Conservation (phyloP, 805 yeast genomes). For the Saturnispora halmiae region DNA sequence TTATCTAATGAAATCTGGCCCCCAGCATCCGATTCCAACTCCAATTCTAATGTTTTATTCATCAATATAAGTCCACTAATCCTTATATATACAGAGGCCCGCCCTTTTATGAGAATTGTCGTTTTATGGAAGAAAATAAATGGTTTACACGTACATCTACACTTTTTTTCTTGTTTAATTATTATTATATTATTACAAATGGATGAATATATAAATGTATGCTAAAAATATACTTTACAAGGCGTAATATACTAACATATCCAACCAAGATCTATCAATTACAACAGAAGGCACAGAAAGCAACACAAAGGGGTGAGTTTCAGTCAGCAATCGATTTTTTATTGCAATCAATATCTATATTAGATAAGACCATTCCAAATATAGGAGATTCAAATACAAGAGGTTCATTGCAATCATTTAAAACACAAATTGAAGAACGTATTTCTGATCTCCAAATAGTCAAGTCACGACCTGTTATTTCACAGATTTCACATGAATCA, state of each 20-base stretch:
- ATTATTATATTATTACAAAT: no score
- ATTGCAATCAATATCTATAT: constrained; percentile 28
- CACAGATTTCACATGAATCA: neutral
- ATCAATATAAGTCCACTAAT: constrained; percentile 1
- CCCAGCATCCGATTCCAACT: constrained; percentile 1
- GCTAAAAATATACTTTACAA: neutral
- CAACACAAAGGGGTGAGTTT: constrained; percentile 35
- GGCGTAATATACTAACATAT: constrained; percentile 6
- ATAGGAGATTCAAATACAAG: constrained; percentile 9
- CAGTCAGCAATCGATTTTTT: constrained; percentile 34
- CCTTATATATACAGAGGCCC: neutral
- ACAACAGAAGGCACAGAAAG: constrained; percentile 45
- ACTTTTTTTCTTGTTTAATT: neutral
- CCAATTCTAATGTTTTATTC: constrained; percentile 2
- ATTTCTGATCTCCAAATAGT: constrained; percentile 17
- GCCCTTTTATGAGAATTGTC: neutral
- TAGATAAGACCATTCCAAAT: constrained; percentile 20
- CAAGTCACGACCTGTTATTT: neutral
- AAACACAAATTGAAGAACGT: constrained; percentile 20
- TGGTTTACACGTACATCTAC: neutral
- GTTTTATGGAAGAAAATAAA: no score
- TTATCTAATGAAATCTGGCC: constrained; percentile 21
- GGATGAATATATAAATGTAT: constrained; percentile 22
- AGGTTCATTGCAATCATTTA: constrained; percentile 1
- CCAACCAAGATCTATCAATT: constrained; percentile 38